A percentile compares a stretch with the other conserved stretches of the same genome.
Conservation (phyloP, 345 rosid species). For the Aquilaria yunnanensis region DNA sequence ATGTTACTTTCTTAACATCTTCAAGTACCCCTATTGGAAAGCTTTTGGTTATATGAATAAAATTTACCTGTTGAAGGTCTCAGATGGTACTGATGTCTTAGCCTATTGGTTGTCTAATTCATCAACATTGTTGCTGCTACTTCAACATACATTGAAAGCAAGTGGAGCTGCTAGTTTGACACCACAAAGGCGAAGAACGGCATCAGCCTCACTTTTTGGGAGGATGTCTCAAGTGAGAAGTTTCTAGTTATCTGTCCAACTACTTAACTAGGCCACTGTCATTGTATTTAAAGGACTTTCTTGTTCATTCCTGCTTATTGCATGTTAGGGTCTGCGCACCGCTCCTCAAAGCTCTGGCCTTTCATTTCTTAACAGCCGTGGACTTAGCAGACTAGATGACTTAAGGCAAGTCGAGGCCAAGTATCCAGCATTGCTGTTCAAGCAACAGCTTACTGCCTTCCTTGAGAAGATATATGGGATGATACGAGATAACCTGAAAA, state of each 20-base stretch:
- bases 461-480: slow-evolving; percentile 99
- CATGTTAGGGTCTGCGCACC: slow-evolving; percentile 66
- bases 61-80: slow-evolving; percentile 49
- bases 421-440: slow-evolving; percentile 93
- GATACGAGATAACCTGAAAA: slow-evolving; percentile 94
- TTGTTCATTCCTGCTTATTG: slow-evolving; percentile 10
- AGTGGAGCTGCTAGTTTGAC: slow-evolving; percentile 97
- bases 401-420: slow-evolving; percentile 95
- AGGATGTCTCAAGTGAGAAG: slow-evolving; percentile 93
- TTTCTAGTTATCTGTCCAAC: slow-evolving; percentile 6
- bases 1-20: slow-evolving; percentile 13
- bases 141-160: slow-evolving; percentile 96
- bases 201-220: slow-evolving; percentile 90
- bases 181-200: slow-evolving; percentile 89
- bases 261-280: slow-evolving; percentile 6
- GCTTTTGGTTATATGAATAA: slow-evolving; percentile 17
- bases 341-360: slow-evolving; percentile 94
- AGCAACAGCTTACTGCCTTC: slow-evolving; percentile 98
- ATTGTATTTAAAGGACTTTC: slow-evolving; percentile 9
- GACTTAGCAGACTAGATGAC: slow-evolving; percentile 71
- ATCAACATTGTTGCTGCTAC: slow-evolving; percentile 73
- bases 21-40: background rate
- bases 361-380: slow-evolving; percentile 69
- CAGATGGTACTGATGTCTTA: slow-evolving; percentile 68
- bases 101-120: slow-evolving; percentile 98